Base-by-base conservation (phyloP, 2,329 filamentous ascomycete species). In the Aphanocladium album region DNA sequence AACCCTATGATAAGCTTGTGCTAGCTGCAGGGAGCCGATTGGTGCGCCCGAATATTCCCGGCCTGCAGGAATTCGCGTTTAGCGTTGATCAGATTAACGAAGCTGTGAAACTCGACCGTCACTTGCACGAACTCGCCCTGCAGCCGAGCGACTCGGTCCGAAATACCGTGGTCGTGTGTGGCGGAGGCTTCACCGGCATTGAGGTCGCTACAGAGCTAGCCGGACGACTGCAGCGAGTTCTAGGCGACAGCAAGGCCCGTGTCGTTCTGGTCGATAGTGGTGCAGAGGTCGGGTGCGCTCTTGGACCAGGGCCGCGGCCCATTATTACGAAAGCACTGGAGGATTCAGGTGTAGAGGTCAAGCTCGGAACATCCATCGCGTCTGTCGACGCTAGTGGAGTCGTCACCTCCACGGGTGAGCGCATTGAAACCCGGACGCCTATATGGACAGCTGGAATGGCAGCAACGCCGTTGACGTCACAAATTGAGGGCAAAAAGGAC, bases 371-470 rank as follows among this genome's bases (percentile, higher is more conserved):
- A 5, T 62, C 64, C 2, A 66, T 76, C 0, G 52, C 61, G 1
- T 30, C 63, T 2, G 47, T 77, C 21, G 67, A 71, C 27, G 19
- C 60, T 0, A 51, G 64, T 0, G 65, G 71, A 1, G 65, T 76
- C 0, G 67, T 58, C 0, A 65, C 71, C 1, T 57, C 64, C 2
- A 67, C 65, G 1, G 73, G 72, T 2, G 72, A 75, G 54, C 64
- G 54, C 14, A 75, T 76, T 45, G 64, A 68, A 14, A 63, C 73
- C 1, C 59, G 66, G 16, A 76, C 74, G 0, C 65, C 67, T 1
- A 63, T 76, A 8, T 76, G 75, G 74, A 75, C 75, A 1, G 74
- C 70, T 0, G 74, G 74, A 0, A 63, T 75, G 50, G 62, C 60
- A n/a, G 74, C 73, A 1, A 70, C 68, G 0, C 61, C 66, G 0